phyloP scores from a whole-genome alignment of 495 filamentous ascomycete species.

The Letharia columbiana region DNA sequence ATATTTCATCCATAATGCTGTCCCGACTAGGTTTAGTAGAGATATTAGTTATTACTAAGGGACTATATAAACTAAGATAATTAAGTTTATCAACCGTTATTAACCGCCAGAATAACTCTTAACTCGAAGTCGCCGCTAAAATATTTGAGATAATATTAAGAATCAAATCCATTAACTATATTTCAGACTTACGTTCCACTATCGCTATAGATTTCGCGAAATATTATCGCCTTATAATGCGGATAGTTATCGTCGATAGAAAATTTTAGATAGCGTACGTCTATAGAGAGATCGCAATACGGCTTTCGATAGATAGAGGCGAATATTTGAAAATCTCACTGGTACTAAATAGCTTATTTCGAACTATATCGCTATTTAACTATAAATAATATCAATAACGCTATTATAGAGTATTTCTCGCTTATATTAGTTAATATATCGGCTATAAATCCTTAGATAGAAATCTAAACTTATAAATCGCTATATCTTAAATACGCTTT shows the following conservation, averaged over 20 bases:
- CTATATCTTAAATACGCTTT: slow-evolving; percentile 8
- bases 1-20: slow-evolving; percentile 5
- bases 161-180: slow-evolving; percentile 9
- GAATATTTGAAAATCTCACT: slow-evolving; percentile 11
- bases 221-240: slow-evolving; percentile 3
- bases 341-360: background rate
- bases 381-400: slow-evolving; percentile 9
- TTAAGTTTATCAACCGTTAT: slow-evolving; percentile 15
- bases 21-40: slow-evolving; percentile 4
- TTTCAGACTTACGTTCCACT: background rate
- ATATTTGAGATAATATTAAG: slow-evolving; percentile 3
- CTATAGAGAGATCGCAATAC: slow-evolving; percentile 3
- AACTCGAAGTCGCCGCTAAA: slow-evolving; percentile 9
- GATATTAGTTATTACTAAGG: background rate
- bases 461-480: background rate
- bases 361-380: slow-evolving; percentile 11
- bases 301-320: slow-evolving; percentile 2
- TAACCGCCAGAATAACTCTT: slow-evolving; percentile 7
- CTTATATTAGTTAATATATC: slow-evolving; percentile 7
- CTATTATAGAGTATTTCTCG: background rate
- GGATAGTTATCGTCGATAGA: background rate
- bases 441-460: slow-evolving; percentile 6
- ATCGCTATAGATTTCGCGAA: background rate
- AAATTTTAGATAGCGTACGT: slow-evolving; percentile 4
- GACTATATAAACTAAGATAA: slow-evolving; percentile 1